Conservation (phyloP, 805 yeast species). For the Jamesozyma spencerorum region DNA sequence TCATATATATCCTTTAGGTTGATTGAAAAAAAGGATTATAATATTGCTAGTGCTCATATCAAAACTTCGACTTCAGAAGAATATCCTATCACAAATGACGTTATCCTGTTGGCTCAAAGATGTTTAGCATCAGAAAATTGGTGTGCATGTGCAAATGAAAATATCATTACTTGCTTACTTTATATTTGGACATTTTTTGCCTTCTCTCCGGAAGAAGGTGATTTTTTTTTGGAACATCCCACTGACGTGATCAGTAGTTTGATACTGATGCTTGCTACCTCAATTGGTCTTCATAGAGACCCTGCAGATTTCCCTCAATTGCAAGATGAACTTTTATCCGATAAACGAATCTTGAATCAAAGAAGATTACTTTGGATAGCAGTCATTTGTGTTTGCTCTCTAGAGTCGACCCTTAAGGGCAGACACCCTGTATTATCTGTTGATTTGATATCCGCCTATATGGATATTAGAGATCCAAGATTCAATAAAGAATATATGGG, state of each 20-base stretch:
- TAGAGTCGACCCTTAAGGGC: conserved; percentile 27
- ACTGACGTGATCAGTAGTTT: conserved; percentile 28
- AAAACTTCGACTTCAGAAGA: conserved; percentile 14
- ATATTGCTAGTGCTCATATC: conserved; percentile 3
- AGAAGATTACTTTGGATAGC: conserved; percentile 28
- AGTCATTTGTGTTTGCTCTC: conserved; percentile 17
- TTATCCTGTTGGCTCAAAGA: conserved; percentile 21
- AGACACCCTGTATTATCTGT: conserved; percentile 19
- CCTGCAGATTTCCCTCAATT: conserved; percentile 25
- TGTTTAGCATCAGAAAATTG: conserved; percentile 24
- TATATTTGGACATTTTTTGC: conserved; percentile 29
- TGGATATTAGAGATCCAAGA: conserved; percentile 14
- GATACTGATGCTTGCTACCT: conserved; percentile 23
- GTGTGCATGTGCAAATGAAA: conserved; percentile 28
- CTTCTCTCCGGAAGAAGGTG: conserved; percentile 30
- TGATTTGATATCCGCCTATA: conserved; percentile 13
- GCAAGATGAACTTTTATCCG: conserved; percentile 10
- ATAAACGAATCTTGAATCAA: conserved; percentile 19
- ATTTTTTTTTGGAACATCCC: conserved; percentile 28
- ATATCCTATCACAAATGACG: conserved; percentile 22
- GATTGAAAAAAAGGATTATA: conserved; percentile 3
- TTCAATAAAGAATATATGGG: conserved; percentile 14
- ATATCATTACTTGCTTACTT: conserved; percentile 21
- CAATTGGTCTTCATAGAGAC: conserved; percentile 29
- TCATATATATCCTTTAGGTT: conserved; percentile 22